Evolutionary conservation across 129 eudicot species (phyloP).

Genomic region (carrot (Daucus carota)): DNA sequence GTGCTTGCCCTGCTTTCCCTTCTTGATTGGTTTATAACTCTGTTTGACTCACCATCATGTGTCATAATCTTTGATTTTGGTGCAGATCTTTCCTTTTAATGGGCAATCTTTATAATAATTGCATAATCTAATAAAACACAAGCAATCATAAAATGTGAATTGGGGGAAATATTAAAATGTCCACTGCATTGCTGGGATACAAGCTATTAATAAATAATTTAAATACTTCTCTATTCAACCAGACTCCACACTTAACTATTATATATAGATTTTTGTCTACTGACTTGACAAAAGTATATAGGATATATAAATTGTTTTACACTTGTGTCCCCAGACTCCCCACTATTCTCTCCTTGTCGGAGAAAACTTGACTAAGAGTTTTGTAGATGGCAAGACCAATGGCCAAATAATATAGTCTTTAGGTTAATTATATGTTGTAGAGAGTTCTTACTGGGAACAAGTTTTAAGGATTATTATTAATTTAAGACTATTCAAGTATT

Average conservation of each 20-base stretch:
- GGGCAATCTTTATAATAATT: too few species aligned
- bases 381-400: neutral
- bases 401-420: neutral
- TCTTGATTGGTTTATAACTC: too few species aligned
- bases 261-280: neutral
- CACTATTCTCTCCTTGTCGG: neutral
- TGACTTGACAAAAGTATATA: neutral
- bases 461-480: neutral
- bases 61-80: too few species aligned
- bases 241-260: neutral
- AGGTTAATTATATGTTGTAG: neutral
- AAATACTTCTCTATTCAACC: too few species aligned
- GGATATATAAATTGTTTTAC: neutral
- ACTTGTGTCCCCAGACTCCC: neutral
- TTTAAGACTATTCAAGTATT: neutral
- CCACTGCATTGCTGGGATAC: too few species aligned
- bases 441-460: neutral
- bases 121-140: too few species aligned
- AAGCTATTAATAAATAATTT: too few species aligned
- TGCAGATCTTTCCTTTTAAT: too few species aligned
- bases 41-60: too few species aligned
- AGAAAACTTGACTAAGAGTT: neutral
- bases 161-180: too few species aligned
- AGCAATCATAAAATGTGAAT: too few species aligned
- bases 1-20: too few species aligned